phyloP scores from a whole-genome alignment of 208 protist species.

The Wallacemonas collosoma region DNA sequence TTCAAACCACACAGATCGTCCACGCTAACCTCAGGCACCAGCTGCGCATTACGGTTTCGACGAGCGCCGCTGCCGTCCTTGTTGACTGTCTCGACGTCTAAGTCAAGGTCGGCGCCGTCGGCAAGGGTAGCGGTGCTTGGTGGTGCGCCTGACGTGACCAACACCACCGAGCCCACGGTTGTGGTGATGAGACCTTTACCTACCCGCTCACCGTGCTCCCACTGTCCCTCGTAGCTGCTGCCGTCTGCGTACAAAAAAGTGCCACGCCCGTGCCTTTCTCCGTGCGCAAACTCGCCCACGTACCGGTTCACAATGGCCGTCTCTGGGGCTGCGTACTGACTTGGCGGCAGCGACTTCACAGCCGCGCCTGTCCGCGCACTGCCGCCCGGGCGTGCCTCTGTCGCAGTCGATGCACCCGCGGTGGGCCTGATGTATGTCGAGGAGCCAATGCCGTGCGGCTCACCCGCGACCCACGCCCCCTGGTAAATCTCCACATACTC shows the following conservation, averaged over 20 bases:
- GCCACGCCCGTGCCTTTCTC: conserved; percentile 70
- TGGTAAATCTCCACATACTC: conserved; percentile 76
- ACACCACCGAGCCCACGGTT: conserved; percentile 45
- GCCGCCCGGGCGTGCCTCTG: background rate
- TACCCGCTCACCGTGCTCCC: conserved; percentile 57
- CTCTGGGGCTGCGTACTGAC: conserved; percentile 40
- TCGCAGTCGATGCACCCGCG: conserved; percentile 6
- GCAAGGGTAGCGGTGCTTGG: background rate
- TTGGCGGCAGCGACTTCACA: background rate
- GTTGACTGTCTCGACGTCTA: conserved; percentile 15
- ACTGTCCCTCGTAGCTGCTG: conserved; percentile 82
- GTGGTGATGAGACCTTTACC: conserved; percentile 65
- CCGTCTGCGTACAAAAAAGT: conserved; percentile 90
- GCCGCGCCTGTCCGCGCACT: background rate
- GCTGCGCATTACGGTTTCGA: conserved; percentile 16
- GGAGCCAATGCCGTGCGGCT: conserved; percentile 69
- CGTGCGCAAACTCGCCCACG: conserved; percentile 51
- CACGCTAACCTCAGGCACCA: conserved; percentile 46
- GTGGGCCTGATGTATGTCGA: conserved; percentile 59
- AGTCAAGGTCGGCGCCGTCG: conserved; percentile 30
- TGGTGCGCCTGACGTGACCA: background rate
- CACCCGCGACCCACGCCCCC: conserved; percentile 66
- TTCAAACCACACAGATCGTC: conserved; percentile 35
- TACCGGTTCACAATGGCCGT: conserved; percentile 78
- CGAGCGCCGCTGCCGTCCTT: conserved; percentile 21